These are phyloP conservation scores for Xylariales sp. DNA, from an alignment of 2,329 filamentous ascomycete species.

Conservation along the genomic window DNA sequence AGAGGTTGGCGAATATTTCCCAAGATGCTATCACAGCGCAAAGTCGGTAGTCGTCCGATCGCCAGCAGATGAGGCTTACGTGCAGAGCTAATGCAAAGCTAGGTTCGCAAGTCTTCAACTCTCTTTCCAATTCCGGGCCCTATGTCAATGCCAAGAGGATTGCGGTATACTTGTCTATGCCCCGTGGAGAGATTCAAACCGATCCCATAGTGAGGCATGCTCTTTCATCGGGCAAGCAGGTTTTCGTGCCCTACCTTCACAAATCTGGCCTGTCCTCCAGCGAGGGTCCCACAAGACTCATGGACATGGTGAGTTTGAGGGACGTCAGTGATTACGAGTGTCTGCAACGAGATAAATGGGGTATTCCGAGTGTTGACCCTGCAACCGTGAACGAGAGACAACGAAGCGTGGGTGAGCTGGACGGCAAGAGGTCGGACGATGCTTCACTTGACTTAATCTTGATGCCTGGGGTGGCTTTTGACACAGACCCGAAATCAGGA, in stretches of 20 bases:
- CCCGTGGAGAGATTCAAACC: constrained; percentile 79
- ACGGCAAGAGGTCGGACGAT: constrained; percentile 34
- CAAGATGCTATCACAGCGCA: constrained; percentile 61
- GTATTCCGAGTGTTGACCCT: constrained; percentile 78
- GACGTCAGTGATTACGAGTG: constrained; percentile 73
- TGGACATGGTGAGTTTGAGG: constrained; percentile 89
- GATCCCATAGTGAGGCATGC: constrained; percentile 77
- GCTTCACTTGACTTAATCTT: constrained; percentile 75
- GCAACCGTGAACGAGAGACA: constrained; percentile 61
- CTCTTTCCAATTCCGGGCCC: constrained; percentile 62
- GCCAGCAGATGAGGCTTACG: not conserved
- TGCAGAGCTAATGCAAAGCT: constrained; percentile 10
- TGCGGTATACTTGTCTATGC: constrained; percentile 93
- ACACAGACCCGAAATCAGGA: constrained; percentile 48
- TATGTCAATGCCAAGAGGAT: constrained; percentile 72
- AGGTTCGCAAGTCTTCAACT: constrained; percentile 63
- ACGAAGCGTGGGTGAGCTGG: constrained; percentile 67
- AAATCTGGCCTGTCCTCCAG: constrained; percentile 43
- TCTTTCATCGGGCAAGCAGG: constrained; percentile 69
- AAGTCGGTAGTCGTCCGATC: constrained; percentile 50
- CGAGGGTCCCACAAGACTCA: constrained; percentile 60
- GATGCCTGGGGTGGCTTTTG: constrained; percentile 91
- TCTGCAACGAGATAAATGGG: constrained; percentile 78
- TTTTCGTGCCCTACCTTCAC: constrained; percentile 90
- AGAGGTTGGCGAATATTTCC: constrained; percentile 55